These are phyloP conservation scores for Leishmania arabica DNA, from an alignment of 208 protist genomes.

Conservation along the genomic window DNA sequence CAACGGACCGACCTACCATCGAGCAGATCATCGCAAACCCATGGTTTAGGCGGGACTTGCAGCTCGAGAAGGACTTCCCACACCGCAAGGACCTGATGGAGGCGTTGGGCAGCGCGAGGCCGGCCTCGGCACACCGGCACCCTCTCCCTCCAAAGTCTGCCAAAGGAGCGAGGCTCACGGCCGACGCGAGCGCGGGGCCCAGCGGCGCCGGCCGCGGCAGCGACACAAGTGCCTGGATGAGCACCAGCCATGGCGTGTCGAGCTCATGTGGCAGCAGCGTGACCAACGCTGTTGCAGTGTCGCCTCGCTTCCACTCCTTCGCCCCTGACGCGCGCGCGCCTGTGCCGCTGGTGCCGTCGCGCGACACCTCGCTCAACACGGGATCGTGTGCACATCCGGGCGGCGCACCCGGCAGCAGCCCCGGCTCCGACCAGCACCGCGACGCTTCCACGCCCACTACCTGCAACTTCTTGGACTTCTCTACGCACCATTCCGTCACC, in stretches of 20 bases:
- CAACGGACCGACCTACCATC: constrained; percentile 78
- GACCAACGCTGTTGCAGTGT: background rate
- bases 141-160: constrained; percentile 7
- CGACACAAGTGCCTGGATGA: background rate
- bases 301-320: background rate
- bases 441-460: constrained; percentile 18
- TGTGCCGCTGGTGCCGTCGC: background rate
- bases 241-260: background rate
- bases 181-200: background rate
- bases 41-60: constrained; percentile 85
- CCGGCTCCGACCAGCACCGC: background rate
- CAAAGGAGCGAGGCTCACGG: background rate
- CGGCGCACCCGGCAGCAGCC: constrained; percentile 4
- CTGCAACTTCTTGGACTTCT: constrained; percentile 66
- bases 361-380: background rate
- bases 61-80: constrained; percentile 63
- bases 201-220: background rate
- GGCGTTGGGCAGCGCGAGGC: constrained; percentile 3
- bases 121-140: background rate
- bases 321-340: background rate
- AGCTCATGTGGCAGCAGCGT: background rate
- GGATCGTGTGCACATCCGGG: background rate
- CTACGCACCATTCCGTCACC: constrained; percentile 50
- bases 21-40: constrained; percentile 82
- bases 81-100: constrained; percentile 54